Evolutionary conservation across 495 filamentous ascomycete species (phyloP), one percentile per base, ranked within the genome.

Genomic region (Trichoderma asperelloides): DNA sequence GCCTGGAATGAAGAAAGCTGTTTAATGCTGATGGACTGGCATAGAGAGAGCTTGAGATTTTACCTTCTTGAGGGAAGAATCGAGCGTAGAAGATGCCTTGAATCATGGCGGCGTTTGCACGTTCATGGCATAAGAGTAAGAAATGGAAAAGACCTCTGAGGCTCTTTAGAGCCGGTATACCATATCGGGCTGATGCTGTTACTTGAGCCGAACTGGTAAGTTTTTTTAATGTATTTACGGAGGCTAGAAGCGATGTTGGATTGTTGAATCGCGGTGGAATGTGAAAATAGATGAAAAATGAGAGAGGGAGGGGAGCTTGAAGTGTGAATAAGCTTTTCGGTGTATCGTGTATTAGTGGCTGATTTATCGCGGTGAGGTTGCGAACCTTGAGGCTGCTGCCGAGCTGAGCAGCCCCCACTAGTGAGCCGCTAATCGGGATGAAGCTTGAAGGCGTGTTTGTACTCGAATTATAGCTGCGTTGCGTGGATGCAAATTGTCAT

Each of bases 51-150:
- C 3, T 30, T 1, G 62, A 62, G 33, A 64, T 63, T 69, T 69
- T 79, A 92, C 93, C 93, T 85, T 96, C 88, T 70, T 90, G 84
- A 15, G 91, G 89, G 71, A 97, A 91, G 79, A 98, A 98, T 67
- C 90, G 88, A 69, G 91, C 91, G 77, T 93, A 97, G 81, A 98
- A 98, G 68, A 98, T 96, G 67, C 91, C 91, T 71, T 93, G 91
- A 77, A 98, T 97, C 92, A 91, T 92, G 64, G 66, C 70, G 64
- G 28, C 28, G 41, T 13, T 16, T 16, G 64, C 27, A 11, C 13
- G 33, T 23, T 64, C 62, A 43, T 23, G 40, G 62, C 47, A 37
- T 37, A 8, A 37, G 33, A 3, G 33, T 37, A 7, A 37, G 47
- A n/a, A n/a, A 18, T n/a, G 41, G 4, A 18, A 45, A 18, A 51